Conservation (phyloP, 2,329 filamentous ascomycete genomes). For the Venturia nashicola region DNA sequence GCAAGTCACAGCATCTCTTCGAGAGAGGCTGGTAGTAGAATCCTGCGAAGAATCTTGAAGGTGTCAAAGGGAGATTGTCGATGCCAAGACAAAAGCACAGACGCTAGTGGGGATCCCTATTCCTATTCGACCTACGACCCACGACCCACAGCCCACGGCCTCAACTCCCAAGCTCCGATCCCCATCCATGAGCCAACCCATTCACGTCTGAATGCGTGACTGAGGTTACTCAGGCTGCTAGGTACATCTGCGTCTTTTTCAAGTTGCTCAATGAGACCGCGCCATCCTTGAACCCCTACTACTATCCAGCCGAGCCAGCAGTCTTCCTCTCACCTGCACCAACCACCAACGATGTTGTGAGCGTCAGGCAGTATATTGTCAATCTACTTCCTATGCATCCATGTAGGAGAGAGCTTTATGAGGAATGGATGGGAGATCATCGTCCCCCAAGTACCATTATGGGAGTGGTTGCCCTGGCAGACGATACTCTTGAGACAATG, state of each 20-base stretch:
- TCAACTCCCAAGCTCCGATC: background rate
- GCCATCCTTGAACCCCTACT: too few species aligned
- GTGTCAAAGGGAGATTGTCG: background rate
- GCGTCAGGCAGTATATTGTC: conserved; percentile 15
- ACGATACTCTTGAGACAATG: background rate
- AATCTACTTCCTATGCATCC: background rate
- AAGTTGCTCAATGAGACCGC: too few species aligned
- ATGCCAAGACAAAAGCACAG: background rate
- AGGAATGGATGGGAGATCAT: background rate
- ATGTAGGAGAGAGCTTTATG: background rate
- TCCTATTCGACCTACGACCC: too few species aligned
- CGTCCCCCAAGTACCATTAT: background rate
- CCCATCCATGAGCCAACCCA: too few species aligned
- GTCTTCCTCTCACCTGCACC: too few species aligned
- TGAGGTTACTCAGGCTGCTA: too few species aligned
- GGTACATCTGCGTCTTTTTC: too few species aligned
- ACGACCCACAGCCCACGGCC: too few species aligned
- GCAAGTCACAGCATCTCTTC: background rate
- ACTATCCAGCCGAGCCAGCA: too few species aligned
- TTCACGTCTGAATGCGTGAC: too few species aligned
- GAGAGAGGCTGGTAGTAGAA: background rate
- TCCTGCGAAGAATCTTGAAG: background rate
- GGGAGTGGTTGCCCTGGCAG: background rate
- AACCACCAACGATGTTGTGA: conserved; percentile 14
- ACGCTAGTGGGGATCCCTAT: background rate